phyloP scores from a whole-genome alignment of 129 eudicot genomes.

The Kitagawia praeruptora region DNA sequence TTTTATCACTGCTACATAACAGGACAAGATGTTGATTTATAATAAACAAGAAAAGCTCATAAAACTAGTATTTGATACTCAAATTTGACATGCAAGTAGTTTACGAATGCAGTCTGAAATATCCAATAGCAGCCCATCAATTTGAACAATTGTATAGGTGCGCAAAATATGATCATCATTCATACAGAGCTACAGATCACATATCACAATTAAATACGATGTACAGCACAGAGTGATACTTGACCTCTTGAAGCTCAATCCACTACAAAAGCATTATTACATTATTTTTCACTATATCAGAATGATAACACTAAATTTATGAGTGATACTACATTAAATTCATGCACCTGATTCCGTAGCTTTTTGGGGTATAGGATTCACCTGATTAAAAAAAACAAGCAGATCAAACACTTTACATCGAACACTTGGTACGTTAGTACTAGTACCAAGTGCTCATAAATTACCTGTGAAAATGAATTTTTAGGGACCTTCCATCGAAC shows the following conservation, averaged over 20 bases:
- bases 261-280: background rate
- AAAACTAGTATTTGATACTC: background rate
- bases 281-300: background rate
- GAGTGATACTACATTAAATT: no score
- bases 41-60: slow-evolving; percentile 11
- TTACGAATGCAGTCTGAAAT: background rate
- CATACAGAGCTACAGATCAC: background rate
- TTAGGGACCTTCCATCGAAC: no score
- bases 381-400: no score
- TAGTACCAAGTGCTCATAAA: no score
- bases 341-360: no score
- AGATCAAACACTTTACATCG: no score
- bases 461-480: no score
- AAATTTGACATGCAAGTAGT: background rate
- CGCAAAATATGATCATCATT: background rate
- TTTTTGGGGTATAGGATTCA: no score
- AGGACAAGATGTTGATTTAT: slow-evolving; percentile 1
- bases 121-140: background rate
- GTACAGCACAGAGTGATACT: no score
- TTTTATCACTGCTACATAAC: slow-evolving; percentile 60
- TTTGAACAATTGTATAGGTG: background rate
- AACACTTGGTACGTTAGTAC: no score
- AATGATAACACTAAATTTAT: background rate
- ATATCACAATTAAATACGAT: background rate
- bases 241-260: background rate